Percentiles rank a stretch among this genome's conserved stretches.
Conservation (phyloP, 306 rosid genomes). For the Cicer arietinum region DNA sequence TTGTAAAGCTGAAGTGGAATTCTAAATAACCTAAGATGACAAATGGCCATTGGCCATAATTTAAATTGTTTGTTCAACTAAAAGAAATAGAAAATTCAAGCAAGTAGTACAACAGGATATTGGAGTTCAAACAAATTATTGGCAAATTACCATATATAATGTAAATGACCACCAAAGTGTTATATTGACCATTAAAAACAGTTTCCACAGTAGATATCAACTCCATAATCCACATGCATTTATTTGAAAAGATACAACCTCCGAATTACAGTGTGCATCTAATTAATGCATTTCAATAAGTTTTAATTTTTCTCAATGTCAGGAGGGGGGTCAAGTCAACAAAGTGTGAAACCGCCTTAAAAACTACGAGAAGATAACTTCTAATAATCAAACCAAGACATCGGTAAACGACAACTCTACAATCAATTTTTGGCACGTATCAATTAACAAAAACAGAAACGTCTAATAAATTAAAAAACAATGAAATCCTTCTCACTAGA, state of each 20-base stretch:
- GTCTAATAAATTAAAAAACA: not conserved
- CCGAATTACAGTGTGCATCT: conserved; percentile 9
- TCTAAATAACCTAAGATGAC: conserved; percentile 13
- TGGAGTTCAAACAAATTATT: conserved; percentile 20
- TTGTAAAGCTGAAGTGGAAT: not conserved
- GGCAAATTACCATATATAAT: conserved; percentile 30
- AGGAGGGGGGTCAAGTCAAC: not conserved
- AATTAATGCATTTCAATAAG: conserved; percentile 19
- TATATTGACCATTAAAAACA: conserved; percentile 25
- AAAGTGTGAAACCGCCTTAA: conserved; percentile 9
- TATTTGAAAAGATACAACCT: conserved; percentile 12
- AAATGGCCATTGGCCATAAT: not conserved
- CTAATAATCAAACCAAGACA: conserved; percentile 17
- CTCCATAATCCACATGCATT: conserved; percentile 28
- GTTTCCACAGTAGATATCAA: conserved; percentile 25
- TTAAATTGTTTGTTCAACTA: conserved; percentile 13
- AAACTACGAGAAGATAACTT: conserved; percentile 30
- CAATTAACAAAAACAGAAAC: conserved; percentile 11
- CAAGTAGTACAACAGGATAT: conserved; percentile 20
- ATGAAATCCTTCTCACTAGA: conserved; percentile 18
- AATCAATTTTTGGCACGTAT: not conserved
- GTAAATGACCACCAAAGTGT: not conserved
- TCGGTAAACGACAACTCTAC: conserved; percentile 10
- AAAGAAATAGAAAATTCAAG: conserved; percentile 7
- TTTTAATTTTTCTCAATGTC: conserved; percentile 9